Percentiles rank a stretch among this genome's conserved stretches.
These are phyloP conservation scores for Fagopyrum esculentum DNA, from an alignment of 148 eudicot genomes.

Conservation along the genomic window DNA sequence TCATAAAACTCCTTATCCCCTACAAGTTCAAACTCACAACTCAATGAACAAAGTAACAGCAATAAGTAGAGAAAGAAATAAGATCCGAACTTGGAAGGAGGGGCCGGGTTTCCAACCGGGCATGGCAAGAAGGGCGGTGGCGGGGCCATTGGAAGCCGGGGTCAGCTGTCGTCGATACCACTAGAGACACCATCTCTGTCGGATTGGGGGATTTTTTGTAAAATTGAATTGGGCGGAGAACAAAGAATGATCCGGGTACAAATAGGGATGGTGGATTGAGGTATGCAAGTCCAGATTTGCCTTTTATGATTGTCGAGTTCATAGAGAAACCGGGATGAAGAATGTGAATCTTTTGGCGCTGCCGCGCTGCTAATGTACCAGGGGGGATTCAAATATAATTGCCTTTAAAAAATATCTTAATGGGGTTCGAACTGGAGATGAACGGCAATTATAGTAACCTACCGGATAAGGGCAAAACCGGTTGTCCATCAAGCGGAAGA, in stretches of 20 bases:
- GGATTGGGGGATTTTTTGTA: background rate
- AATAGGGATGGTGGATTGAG: background rate
- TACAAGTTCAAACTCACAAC: conserved; percentile 7
- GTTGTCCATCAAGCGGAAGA: no score
- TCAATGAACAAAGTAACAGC: background rate
- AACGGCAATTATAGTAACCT: no score
- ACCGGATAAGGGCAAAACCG: no score
- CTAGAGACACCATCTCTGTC: conserved; percentile 47
- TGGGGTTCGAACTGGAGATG: no score
- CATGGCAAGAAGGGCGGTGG: conserved; percentile 54
- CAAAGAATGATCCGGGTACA: background rate
- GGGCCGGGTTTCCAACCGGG: conserved; percentile 62
- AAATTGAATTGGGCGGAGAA: background rate
- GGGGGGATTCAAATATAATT: no score
- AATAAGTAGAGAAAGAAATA: background rate
- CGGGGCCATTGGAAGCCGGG: conserved; percentile 65
- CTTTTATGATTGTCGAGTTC: background rate
- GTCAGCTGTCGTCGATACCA: conserved; percentile 63
- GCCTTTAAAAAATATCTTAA: no score
- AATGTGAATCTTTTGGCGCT: background rate
- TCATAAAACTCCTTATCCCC: conserved; percentile 45
- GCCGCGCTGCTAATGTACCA: background rate
- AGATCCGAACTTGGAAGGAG: conserved; percentile 33
- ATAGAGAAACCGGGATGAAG: background rate
- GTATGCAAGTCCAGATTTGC: background rate